These are phyloP conservation scores for Clavulina sp. DNA, from an alignment of 768 basidiomycete species.

Conservation along the genomic window DNA sequence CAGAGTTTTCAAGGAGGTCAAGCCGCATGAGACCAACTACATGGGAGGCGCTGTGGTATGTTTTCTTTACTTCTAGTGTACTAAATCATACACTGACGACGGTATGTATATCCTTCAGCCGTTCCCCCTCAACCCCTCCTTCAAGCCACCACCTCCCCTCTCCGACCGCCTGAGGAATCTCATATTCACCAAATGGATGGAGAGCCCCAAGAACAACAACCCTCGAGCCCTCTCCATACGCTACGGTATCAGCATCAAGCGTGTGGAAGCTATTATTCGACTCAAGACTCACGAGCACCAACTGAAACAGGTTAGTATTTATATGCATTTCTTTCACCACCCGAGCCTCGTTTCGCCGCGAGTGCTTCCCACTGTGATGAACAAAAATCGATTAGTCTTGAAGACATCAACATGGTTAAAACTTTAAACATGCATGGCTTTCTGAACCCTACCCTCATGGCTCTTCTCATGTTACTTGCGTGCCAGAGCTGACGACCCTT, in stretches of 20 bases:
- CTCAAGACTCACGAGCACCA: constrained; percentile 56
- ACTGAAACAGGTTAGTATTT: neutral
- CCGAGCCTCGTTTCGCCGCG: constrained; percentile 4
- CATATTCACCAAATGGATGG: constrained; percentile 45
- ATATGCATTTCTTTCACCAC: neutral
- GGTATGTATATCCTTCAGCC: constrained; percentile 30
- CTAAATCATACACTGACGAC: neutral
- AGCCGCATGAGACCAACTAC: constrained; percentile 36
- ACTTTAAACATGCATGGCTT: constrained; percentile 24
- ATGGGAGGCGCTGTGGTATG: constrained; percentile 40
- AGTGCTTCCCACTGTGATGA: constrained; percentile 21
- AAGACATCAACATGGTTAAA: constrained; percentile 69
- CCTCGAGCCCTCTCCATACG: constrained; percentile 42
- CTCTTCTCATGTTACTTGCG: too few relatives aligned
- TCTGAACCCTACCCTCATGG: constrained; percentile 16
- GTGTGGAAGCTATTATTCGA: constrained; percentile 67
- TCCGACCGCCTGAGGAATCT: constrained; percentile 38
- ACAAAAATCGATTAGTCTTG: constrained; percentile 74
- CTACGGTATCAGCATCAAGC: constrained; percentile 53
- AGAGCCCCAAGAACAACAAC: constrained; percentile 36
- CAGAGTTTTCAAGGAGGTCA: constrained; percentile 25
- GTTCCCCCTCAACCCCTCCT: constrained; percentile 71
- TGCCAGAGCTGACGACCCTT: constrained; percentile 11
- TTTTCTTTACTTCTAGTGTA: neutral
- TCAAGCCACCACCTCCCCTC: constrained; percentile 61